A percentile compares a stretch with the other conserved stretches of the same genome.
phyloP scores from a whole-genome alignment of 208 protist genomes.

The Wallacemonas sp. region DNA sequence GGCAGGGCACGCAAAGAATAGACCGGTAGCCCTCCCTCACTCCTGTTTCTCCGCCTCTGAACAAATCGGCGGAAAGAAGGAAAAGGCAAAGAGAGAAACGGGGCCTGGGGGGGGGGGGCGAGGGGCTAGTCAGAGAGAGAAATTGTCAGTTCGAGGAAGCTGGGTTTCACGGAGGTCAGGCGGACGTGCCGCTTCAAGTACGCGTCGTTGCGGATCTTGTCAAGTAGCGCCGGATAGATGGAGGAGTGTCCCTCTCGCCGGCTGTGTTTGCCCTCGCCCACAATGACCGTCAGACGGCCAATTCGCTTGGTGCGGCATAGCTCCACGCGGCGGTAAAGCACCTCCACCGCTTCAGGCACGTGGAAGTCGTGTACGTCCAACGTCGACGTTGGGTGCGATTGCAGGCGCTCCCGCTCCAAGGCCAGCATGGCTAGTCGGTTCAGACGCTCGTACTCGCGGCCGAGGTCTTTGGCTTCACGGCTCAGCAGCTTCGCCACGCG shows the following conservation, averaged over 20 bases:
- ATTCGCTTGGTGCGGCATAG: slow-evolving; percentile 51
- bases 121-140: background rate
- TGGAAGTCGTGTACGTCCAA: slow-evolving; percentile 88
- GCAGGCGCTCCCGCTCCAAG: slow-evolving; percentile 68
- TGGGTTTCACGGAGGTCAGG: slow-evolving; percentile 46
- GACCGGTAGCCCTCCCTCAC: too few species aligned
- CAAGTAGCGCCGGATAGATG: slow-evolving; percentile 35
- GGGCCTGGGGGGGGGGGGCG: background rate
- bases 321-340: slow-evolving; percentile 64
- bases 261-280: slow-evolving; percentile 73
- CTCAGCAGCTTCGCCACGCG: slow-evolving; percentile 56
- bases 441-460: slow-evolving; percentile 64
- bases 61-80: background rate
- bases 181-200: slow-evolving; percentile 24
- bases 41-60: too few species aligned
- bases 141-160: slow-evolving; percentile 39
- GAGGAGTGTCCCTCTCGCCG: slow-evolving; percentile 32
- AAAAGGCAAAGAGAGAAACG: slow-evolving; percentile 13
- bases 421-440: slow-evolving; percentile 83
- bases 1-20: too few species aligned
- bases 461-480: slow-evolving; percentile 49
- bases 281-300: slow-evolving; percentile 48
- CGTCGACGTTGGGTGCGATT: slow-evolving; percentile 29
- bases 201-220: slow-evolving; percentile 39
- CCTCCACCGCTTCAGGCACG: slow-evolving; percentile 62